Conservation (phyloP, 1,284 basidiomycete genomes). For the Ustilago shanxiensis region DNA sequence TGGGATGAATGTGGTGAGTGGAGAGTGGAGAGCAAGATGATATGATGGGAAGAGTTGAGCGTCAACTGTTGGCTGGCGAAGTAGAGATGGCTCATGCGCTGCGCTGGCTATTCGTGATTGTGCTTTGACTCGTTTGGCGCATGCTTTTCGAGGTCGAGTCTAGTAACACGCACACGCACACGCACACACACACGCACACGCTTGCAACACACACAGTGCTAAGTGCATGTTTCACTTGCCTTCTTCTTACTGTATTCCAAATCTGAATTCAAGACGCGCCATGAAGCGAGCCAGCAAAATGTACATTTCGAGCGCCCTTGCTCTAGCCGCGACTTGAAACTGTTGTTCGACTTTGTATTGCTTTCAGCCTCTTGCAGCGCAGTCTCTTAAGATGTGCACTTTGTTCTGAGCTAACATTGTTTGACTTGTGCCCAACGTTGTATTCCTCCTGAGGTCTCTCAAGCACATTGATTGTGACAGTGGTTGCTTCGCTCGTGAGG, state of each 20-base stretch:
- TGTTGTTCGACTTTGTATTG: neutral
- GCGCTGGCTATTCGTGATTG: too few relatives aligned
- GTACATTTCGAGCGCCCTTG: neutral
- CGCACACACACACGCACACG: conserved; percentile 7
- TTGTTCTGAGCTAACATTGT: neutral
- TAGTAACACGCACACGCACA: conserved; percentile 8
- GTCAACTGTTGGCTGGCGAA: neutral
- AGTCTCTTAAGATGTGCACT: neutral
- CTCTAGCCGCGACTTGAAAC: neutral
- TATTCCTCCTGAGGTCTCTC: too few relatives aligned
- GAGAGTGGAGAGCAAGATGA: neutral
- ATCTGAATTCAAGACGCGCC: neutral
- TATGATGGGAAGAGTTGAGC: conserved; percentile 5
- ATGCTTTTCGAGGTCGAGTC: too few relatives aligned
- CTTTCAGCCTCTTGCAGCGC: neutral
- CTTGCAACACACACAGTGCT: too few relatives aligned
- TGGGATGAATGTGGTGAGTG: neutral
- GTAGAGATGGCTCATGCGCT: conserved; percentile 33
- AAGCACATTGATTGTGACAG: neutral
- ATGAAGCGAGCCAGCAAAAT: neutral
- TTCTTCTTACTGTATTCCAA: neutral
- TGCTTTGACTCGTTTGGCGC: too few relatives aligned
- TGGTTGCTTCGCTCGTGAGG: neutral
- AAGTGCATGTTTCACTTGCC: too few relatives aligned
- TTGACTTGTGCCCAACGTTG: too few relatives aligned